These are phyloP conservation scores for Penicillium sp. DNA, from an alignment of 2,329 filamentous ascomycete species.

Conservation along the genomic window DNA sequence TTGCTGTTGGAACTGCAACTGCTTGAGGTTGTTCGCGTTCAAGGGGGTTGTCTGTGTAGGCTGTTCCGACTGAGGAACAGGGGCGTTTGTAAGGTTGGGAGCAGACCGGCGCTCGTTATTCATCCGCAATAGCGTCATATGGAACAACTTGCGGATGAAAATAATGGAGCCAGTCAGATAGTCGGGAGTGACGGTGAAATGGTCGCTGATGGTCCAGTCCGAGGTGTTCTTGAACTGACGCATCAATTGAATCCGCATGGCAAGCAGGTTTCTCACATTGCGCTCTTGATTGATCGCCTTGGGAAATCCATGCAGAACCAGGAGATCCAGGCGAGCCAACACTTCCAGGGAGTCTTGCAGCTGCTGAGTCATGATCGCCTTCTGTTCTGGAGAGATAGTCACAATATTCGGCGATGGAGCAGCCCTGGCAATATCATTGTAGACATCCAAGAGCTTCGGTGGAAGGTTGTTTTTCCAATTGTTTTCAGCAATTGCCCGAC, in stretches of 20 bases:
- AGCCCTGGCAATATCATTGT: constrained; percentile 46
- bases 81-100: constrained; percentile 28
- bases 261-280: constrained; percentile 44
- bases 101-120: constrained; percentile 42
- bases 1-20: constrained; percentile 45
- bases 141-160: constrained; percentile 51
- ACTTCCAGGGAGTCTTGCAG: constrained; percentile 50
- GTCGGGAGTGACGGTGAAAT: constrained; percentile 52
- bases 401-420: constrained; percentile 41
- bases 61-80: constrained; percentile 33
- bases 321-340: constrained; percentile 50
- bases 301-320: constrained; percentile 47
- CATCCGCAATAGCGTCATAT: constrained; percentile 44
- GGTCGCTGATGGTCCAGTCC: constrained; percentile 52
- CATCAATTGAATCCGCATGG: constrained; percentile 53
- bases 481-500: constrained; percentile 45
- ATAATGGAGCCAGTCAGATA: constrained; percentile 45
- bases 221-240: constrained; percentile 51
- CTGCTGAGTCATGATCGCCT: constrained; percentile 47
- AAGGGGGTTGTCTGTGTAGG: constrained; percentile 41
- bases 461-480: constrained; percentile 47
- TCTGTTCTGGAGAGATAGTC: constrained; percentile 47
- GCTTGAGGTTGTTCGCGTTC: constrained; percentile 56
- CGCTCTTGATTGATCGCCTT: constrained; percentile 50
- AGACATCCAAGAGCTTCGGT: constrained; percentile 47